Conservation (phyloP, 345 rosid genomes). For the Luvunga scandens region DNA sequence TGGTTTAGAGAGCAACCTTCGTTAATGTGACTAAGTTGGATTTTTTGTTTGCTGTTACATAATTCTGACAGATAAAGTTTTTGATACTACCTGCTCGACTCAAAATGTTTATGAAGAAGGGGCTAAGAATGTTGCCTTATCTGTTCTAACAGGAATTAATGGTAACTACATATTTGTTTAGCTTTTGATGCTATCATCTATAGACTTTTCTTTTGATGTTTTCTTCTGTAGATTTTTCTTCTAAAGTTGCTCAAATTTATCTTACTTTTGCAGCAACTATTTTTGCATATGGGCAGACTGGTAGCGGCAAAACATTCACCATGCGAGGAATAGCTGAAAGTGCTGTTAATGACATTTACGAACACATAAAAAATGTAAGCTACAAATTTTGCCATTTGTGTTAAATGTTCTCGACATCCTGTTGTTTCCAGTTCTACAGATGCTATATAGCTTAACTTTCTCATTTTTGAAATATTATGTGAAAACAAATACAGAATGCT, state of each 20-base stretch:
- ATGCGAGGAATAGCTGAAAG: constrained; percentile 85
- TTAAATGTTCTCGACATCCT: not conserved
- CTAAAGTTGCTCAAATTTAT: not conserved
- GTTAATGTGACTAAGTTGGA: not conserved
- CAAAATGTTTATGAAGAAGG: constrained; percentile 83
- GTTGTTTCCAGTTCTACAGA: not conserved
- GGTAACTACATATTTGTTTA: constrained; percentile 34
- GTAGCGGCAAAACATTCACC: constrained; percentile 91
- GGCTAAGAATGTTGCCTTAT: constrained; percentile 84
- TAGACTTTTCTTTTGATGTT: not conserved
- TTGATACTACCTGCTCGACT: constrained; percentile 64
- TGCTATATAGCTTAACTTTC: not conserved
- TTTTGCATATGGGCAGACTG: constrained; percentile 92
- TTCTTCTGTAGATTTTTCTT: not conserved
- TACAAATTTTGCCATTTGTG: not conserved
- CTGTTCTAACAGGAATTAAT: constrained; percentile 87
- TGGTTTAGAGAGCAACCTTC: not conserved
- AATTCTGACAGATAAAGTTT: constrained; percentile 67
- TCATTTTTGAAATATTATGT: not conserved
- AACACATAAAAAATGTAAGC: constrained; percentile 64
- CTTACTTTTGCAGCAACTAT: constrained; percentile 64
- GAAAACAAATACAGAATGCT: not conserved
- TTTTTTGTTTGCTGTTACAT: not conserved
- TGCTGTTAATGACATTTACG: constrained; percentile 70
- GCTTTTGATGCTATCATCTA: not conserved